Evolutionary conservation across 73 alveolate species (phyloP).

Genomic region (Effrenium voratum): DNA sequence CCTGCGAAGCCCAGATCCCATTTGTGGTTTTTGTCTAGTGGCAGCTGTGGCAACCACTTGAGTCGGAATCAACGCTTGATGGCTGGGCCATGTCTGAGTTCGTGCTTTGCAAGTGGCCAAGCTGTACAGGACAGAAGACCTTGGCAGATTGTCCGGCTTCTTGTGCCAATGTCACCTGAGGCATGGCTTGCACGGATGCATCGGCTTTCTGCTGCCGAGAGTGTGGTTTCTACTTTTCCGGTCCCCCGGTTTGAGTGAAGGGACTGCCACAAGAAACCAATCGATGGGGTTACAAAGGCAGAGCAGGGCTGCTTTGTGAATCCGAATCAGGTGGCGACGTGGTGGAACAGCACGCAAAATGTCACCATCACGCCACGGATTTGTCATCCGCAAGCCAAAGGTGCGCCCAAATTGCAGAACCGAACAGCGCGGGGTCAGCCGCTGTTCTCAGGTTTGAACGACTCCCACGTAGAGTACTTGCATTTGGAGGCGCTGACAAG

Average conservation of each 20-base stretch:
- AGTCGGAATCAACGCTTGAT: neutral
- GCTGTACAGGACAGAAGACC: conserved; percentile 52
- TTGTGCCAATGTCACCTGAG: conserved; percentile 61
- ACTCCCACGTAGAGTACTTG: conserved; percentile 66
- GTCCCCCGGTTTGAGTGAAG: too few species aligned
- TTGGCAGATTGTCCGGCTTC: conserved; percentile 51
- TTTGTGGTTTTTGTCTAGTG: too few species aligned
- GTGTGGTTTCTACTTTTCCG: too few species aligned
- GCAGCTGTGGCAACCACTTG: too few species aligned
- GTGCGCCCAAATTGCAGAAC: neutral
- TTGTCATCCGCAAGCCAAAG: too few species aligned
- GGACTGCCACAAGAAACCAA: too few species aligned
- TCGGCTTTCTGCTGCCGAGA: too few species aligned
- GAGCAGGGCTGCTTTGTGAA: too few species aligned
- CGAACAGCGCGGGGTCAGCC: too few species aligned
- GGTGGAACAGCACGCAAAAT: conserved; percentile 78
- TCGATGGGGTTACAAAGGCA: too few species aligned
- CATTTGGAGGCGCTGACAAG: conserved; percentile 17
- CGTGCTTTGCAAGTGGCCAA: neutral
- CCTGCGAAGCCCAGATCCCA: neutral
- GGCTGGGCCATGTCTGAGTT: neutral
- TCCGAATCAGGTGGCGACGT: conserved; percentile 34
- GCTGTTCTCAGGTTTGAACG: conserved; percentile 31
- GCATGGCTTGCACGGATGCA: too few species aligned
- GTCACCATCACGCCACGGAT: conserved; percentile 26